Evolutionary conservation across 768 basidiomycete genomes (phyloP).

Genomic region (Leccinellum rugosiceps): DNA sequence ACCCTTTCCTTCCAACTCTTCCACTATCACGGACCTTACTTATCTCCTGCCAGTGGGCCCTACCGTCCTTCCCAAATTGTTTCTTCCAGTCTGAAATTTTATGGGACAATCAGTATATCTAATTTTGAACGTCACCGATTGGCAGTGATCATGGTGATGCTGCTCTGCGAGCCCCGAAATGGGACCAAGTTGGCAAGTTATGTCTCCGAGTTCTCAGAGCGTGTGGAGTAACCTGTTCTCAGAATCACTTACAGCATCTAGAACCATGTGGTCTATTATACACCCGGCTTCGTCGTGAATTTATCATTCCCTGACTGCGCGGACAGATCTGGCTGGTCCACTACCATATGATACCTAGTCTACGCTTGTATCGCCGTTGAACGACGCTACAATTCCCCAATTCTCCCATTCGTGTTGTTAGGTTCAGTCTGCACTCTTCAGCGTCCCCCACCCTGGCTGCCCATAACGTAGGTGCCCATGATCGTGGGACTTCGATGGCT

Average conservation of each 20-base stretch:
- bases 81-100: too few species aligned
- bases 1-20: too few species aligned
- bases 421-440: background rate
- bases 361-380: background rate
- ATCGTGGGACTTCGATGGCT: slow-evolving; percentile 3
- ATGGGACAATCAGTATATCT: too few species aligned
- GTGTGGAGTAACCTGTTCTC: background rate
- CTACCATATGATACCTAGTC: background rate
- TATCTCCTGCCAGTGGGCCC: too few species aligned
- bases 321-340: slow-evolving; percentile 16
- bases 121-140: background rate
- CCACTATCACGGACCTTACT: too few species aligned
- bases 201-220: background rate
- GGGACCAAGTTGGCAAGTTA: background rate
- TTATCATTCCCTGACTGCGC: background rate
- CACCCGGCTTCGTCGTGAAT: background rate
- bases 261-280: background rate
- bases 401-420: background rate
- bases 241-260: background rate
- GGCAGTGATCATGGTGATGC: slow-evolving; percentile 13
- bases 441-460: background rate
- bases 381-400: background rate
- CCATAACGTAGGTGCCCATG: slow-evolving; percentile 10
- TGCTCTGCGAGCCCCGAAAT: background rate
- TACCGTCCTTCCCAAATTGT: too few species aligned